Evolutionary conservation across 495 filamentous ascomycete genomes (phyloP).

Genomic region (Massariosphaeria phaeospora): DNA sequence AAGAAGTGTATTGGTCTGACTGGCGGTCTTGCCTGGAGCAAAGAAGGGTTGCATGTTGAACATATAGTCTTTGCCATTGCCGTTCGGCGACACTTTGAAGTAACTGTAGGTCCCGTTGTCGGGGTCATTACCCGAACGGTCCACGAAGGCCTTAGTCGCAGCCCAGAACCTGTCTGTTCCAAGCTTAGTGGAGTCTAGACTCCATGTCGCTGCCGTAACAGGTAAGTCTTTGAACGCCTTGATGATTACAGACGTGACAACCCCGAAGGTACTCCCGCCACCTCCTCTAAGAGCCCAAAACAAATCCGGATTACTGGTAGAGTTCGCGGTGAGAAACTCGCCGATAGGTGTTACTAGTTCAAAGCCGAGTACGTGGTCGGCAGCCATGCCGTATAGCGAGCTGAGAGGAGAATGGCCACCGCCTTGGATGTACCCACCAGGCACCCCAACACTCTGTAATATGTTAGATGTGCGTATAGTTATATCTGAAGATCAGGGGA

Average conservation of each 20-base stretch:
- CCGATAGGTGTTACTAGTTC: conserved; percentile 19
- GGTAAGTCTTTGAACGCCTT: conserved; percentile 27
- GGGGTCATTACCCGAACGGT: conserved; percentile 3
- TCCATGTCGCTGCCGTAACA: conserved; percentile 15
- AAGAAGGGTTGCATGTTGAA: conserved; percentile 26
- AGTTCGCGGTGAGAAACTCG: conserved; percentile 22
- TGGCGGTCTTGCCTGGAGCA: conserved; percentile 20
- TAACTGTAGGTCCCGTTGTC: conserved; percentile 23
- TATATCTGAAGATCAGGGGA: background rate
- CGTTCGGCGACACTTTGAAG: conserved; percentile 11
- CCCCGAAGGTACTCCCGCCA: conserved; percentile 25
- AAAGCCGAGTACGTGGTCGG: conserved; percentile 25
- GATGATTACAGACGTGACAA: conserved; percentile 24
- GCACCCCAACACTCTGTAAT: conserved; percentile 29
- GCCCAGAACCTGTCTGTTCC: conserved; percentile 21
- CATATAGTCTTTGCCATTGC: conserved; percentile 3
- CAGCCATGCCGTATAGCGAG: conserved; percentile 30
- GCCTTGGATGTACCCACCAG: conserved; percentile 30
- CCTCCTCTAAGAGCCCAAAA: conserved; percentile 30
- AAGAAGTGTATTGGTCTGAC: conserved; percentile 4
- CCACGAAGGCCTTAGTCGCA: conserved; percentile 13
- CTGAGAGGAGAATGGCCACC: conserved; percentile 29
- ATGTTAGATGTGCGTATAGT: conserved; percentile 33
- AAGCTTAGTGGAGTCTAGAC: conserved; percentile 10
- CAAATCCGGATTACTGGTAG: conserved; percentile 15